Evolutionary conservation across 805 yeast genomes (phyloP), one percentile per base, ranked within the genome.

Genomic region (Kuraishia capsulata): DNA sequence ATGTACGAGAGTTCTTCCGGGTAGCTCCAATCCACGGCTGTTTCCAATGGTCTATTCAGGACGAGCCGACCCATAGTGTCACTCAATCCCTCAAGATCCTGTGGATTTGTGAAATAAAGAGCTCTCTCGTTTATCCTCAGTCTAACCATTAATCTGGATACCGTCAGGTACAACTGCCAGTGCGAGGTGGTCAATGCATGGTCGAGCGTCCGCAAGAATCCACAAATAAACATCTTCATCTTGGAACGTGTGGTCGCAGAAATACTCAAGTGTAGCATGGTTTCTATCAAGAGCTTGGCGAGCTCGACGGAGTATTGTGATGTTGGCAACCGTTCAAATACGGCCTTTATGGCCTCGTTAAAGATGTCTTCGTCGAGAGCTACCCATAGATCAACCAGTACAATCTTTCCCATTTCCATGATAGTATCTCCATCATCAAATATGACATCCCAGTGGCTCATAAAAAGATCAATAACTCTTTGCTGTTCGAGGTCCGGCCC

Each of bases 1-100:
- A 81, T 57, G 45, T 73, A 75, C 3, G 57, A 56, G 3, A 72
- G 49, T 0, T 55, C 50, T 44, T 81, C 89, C 0, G 89, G 90
- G 47, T 66, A 79, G 4, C 57, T 54, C 90, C 89, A 81, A 40
- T 57, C 47, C 25, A 59, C 46, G 9, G 36, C 35, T n/a, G n/a
- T n/a, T 11, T 23, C 30, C 20, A 50, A 50, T 44, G 58, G 5
- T 42, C 47, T 38, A 46, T 45, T 51, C 45, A 53, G 55, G 20
- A 55, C 49, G 42, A 74, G 73, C 50, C 86, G 63, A 4, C 71
- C 67, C 38, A 81, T 65, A 0, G 76, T 69, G 2, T 78, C 71
- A 8, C 86, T 73, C 14, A 82, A 55, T 0, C 85, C 87, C 31
- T 74, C 81, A 64, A 80, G 73, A 50, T 82, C 85, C 1, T 56